These are phyloP conservation scores for Henckelia pumila DNA, from an alignment of 257 asterid genomes.

Conservation along the genomic window DNA sequence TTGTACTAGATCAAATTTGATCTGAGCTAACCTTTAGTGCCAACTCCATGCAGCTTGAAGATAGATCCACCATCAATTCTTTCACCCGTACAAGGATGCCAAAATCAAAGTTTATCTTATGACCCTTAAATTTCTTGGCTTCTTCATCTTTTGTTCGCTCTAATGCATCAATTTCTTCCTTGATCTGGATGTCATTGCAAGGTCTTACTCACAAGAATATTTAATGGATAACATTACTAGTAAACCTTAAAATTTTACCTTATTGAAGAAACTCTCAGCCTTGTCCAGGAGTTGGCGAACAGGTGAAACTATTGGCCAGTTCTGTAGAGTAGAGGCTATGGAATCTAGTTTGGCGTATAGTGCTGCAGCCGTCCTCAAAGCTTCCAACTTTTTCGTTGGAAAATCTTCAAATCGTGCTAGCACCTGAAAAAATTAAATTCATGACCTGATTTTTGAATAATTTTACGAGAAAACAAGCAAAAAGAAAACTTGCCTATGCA, in stretches of 20 bases:
- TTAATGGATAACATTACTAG: not conserved
- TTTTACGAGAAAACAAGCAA: not conserved
- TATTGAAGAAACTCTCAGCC: conserved; percentile 64
- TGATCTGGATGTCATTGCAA: conserved; percentile 44
- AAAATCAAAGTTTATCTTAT: conserved; percentile 74
- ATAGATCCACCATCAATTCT: conserved; percentile 75
- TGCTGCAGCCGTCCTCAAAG: conserved; percentile 80
- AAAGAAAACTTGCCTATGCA: not conserved
- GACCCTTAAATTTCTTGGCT: conserved; percentile 60
- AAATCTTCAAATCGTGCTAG: conserved; percentile 82
- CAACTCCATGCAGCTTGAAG: conserved; percentile 80
- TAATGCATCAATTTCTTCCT: conserved; percentile 68
- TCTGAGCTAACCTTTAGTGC: conserved; percentile 66
- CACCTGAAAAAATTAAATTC: conserved; percentile 41
- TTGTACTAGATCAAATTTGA: not conserved
- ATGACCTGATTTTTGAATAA: not conserved
- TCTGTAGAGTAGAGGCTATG: conserved; percentile 43
- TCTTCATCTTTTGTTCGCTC: conserved; percentile 88
- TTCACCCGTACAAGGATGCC: conserved; percentile 68
- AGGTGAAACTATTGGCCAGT: conserved; percentile 58
- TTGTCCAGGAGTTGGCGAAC: conserved; percentile 58
- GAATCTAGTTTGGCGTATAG: conserved; percentile 55
- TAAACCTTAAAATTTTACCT: conserved; percentile 35
- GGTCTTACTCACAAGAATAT: conserved; percentile 20
- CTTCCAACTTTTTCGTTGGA: conserved; percentile 77